Conservation (phyloP, 306 rosid genomes). For the Vigna mungo region DNA sequence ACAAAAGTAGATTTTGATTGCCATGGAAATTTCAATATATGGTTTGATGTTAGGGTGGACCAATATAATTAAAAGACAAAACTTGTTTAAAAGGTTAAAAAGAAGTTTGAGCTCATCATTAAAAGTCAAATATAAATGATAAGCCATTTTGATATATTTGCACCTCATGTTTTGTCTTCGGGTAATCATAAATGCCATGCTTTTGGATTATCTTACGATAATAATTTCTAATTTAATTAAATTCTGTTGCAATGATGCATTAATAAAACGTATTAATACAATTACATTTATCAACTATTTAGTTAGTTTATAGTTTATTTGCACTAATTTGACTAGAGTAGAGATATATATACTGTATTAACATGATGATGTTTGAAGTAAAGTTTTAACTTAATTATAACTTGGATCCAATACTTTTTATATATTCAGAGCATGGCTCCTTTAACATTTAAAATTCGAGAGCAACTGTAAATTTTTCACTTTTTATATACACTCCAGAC, state of each 20-base stretch:
- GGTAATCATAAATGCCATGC: conserved; percentile 37
- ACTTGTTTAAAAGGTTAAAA: conserved; percentile 36
- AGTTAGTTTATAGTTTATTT: too few species aligned
- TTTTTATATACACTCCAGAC: too few species aligned
- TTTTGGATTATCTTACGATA: conserved; percentile 39
- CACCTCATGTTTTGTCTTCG: conserved; percentile 42
- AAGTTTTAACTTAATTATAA: too few species aligned
- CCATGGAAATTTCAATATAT: conserved; percentile 44
- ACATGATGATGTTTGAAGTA: too few species aligned
- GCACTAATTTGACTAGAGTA: too few species aligned
- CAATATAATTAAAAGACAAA: conserved; percentile 42
- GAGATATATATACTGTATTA: too few species aligned
- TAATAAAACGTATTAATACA: not conserved
- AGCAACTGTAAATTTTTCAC: too few species aligned
- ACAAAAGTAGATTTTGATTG: conserved; percentile 48
- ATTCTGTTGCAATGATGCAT: conserved; percentile 2
- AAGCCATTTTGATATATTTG: conserved; percentile 44
- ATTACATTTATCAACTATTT: not conserved
- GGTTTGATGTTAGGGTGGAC: conserved; percentile 41
- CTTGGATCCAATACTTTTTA: too few species aligned
- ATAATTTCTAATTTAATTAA: conserved; percentile 10
- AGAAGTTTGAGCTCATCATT: conserved; percentile 47
- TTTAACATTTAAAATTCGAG: too few species aligned
- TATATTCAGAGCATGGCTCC: too few species aligned
- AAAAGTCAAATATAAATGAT: conserved; percentile 53